Conservation (phyloP, 1,284 basidiomycete species). For the Melampsora americana region DNA sequence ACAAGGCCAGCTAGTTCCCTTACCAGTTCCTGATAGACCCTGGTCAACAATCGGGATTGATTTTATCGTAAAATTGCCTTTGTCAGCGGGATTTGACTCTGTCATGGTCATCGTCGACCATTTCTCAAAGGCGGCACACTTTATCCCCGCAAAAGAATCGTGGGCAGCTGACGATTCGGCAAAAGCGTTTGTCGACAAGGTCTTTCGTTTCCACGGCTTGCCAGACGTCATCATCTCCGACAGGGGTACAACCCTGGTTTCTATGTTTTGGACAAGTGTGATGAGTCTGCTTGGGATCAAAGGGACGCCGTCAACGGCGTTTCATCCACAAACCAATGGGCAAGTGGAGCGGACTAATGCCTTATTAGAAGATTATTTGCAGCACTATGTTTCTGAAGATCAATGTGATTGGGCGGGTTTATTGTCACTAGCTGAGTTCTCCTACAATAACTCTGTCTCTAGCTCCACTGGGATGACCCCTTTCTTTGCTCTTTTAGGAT, state of each 20-base stretch:
- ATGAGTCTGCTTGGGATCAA: not conserved
- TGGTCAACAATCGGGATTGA: conserved; percentile 30
- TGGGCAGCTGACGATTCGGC: not conserved
- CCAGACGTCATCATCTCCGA: conserved; percentile 14
- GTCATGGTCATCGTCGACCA: too few relatives aligned
- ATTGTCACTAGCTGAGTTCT: not conserved
- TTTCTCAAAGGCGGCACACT: too few relatives aligned
- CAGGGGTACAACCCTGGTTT: not conserved
- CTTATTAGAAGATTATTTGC: conserved; percentile 18
- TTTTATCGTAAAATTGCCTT: conserved; percentile 22
- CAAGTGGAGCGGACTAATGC: too few relatives aligned
- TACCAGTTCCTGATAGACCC: conserved; percentile 54
- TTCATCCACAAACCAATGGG: too few relatives aligned
- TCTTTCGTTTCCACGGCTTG: conserved; percentile 20
- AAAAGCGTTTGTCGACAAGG: not conserved
- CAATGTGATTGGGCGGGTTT: not conserved
- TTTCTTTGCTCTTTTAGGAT: conserved; percentile 51
- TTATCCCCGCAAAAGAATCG: conserved; percentile 41
- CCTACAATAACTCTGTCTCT: not conserved
- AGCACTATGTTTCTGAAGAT: not conserved
- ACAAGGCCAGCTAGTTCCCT: too few relatives aligned
- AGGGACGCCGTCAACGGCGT: not conserved
- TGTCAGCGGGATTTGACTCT: conserved; percentile 53
- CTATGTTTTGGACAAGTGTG: not conserved
- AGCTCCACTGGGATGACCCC: not conserved